Evolutionary conservation across 352 stramenopile genomes (phyloP), one percentile per base, ranked within the genome.

Genomic region (Globisporangium yorkense): DNA sequence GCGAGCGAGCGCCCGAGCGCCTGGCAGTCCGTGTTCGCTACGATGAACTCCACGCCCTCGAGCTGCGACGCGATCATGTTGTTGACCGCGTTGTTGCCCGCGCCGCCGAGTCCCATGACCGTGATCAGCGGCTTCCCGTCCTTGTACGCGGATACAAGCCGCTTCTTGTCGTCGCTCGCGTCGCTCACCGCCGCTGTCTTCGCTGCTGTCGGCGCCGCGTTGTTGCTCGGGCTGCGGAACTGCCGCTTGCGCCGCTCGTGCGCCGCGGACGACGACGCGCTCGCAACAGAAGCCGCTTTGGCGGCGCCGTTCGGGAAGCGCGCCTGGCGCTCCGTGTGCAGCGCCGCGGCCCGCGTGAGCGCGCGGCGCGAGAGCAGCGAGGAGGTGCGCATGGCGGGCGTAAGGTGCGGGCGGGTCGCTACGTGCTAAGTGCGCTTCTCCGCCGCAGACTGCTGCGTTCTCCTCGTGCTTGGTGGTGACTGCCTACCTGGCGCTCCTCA

Each of bases 1-100:
- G 85, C 83, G 33, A 95, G 62, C 41, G 87, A 94, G 7, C 82
- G 68, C n/a, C 74, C 79, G 8, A 95, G 68, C 6, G 84, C 84
- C 66, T 98, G 95, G 33, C 89, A 96, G 68, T 98, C 95, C 21
- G 95, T 98, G 72, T 98, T 98, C 51, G 97, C 81, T 27, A 95
- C 89, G 79, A 97, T 97, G 66, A 98, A 98, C 71, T 97, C 87
- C 21, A 98, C 95, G 18, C 95, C 85, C 64, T 94, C 82, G 43
- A 94, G 70, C 63, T 94, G 84, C 37, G 82, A 90, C 59, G 84
- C 77, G 56, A 95, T 92, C 85, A 95, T 95, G 61, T 93, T 95
- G 77, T 95, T 95, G 5, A 95, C 83, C 16, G 85, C 85, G 60
- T 95, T 95, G 70, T 82, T 92, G 37, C 85, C 85, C 35, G 83